Base-by-base conservation (phyloP, 225 moss, liverwort and hornwort species). In the Thuidium tamariscinum region DNA sequence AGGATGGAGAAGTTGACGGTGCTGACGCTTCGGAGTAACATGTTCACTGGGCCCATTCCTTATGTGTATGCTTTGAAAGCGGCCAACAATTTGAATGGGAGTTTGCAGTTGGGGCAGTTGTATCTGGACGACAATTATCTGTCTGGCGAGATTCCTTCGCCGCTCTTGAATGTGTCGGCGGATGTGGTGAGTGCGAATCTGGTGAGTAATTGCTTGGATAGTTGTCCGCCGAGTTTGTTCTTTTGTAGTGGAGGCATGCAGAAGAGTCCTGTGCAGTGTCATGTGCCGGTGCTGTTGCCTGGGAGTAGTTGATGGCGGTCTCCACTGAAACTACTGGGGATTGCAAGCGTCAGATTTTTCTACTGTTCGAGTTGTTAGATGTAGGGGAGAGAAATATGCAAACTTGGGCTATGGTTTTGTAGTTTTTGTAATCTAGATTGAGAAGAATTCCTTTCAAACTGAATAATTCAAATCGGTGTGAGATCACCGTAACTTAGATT, bases 101-200 rank as follows among this genome's bases (percentile, higher is more conserved):
- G 89, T 8, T 52, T 59, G 82, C 92, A 78, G 75, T 79, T 94
- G 65, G 92, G 89, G 79, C 94, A 92, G 79, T 86, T 94, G 61
- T 94, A 92, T 82, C 83, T 94, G n/a, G 90, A 94, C 76, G 72
- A 91, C 44, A 94, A 94, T 52, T 94, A 88, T 25, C 87, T 94
- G 32, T 89, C 94, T 6, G 94, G 94, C 5, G 83, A 84, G 76
- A 94, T 94, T 62, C 94, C 94, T 11, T 87, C 90, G 8, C 94
- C 91, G 23, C 88, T 94, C 49, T 48, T 94, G 46, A 89, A 89
- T 23, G 26, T 91, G 48, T 88, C 92, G 8, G 85, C 89, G 29
- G 88, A 88, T 70, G 83, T 73, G 14, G 56, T 94, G 51, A 89
- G 83, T 80, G 91, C 90, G 12, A 92, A 84, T 76, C 42, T 94